Evolutionary conservation across 768 basidiomycete genomes (phyloP), one percentile per base, ranked within the genome.

Genomic region (Russula lepida): DNA sequence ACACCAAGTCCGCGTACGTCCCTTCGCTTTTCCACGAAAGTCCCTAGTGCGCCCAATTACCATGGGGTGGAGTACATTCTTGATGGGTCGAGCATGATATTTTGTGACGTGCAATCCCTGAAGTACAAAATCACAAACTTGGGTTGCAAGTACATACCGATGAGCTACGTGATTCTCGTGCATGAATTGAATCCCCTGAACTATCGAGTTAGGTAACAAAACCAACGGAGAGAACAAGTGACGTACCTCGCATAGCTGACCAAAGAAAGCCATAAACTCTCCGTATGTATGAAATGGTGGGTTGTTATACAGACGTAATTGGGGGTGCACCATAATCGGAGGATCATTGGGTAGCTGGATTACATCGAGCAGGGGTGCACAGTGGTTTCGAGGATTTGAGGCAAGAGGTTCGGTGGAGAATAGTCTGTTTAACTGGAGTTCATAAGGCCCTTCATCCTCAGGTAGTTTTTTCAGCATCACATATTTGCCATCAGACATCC

Each of bases 231-330:
- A 33, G 11, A 7, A 3, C 21, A 1, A 6, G 19, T 2, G 17
- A 59, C 66, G 6, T 17, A 68, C 67, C 59, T 71, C 65, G 4
- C 69, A 56, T 17, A 66, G 30, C 37, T 71, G 71, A n/a, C 49
- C 51, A 9, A 68, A 60, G 37, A 71, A 70, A 8, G 68, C 67
- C 6, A 71, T 28, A 19, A 68, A 62, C 25, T 71, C 66, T 7
- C 68, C 69, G 4, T 69, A 53, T 4, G 60, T 65, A 3, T 48
- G 39, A 23, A 73, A 66, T 0, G 46, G 60, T 0, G 73, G 72
- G 32, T 71, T 46, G 51, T 73, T 58, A 50, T 65, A 68, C 1
- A 62, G 67, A n/a, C 71, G 66, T 8, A 73, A 54, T 15, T 64
- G 64, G 3, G 71, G 62, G 63, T 70, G 71, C 8, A 73, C 66